Base-by-base conservation (phyloP, 495 filamentous ascomycete species). In the Amorphotheca resinae region DNA sequence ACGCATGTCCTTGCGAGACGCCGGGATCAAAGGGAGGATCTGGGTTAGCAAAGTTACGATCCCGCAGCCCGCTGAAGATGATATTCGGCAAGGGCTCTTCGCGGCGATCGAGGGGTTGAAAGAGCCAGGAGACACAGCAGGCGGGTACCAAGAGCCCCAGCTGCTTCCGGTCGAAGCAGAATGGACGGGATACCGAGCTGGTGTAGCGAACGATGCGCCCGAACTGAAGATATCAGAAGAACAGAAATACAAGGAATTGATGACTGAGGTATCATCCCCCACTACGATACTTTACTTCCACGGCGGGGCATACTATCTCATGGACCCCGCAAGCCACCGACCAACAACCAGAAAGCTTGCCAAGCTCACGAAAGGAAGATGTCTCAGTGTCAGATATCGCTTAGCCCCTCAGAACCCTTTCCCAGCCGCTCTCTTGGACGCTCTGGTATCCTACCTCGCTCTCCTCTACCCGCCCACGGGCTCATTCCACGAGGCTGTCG, bases 351-450 rank as follows among this genome's bases (percentile, higher is more conserved):
- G 64, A 41, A 67, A 58, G 9, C 52, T 77, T 17, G 72, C 72
- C 30, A 69, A 67, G 54, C 31, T 64, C 16, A 67, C 62, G 0
- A 64, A 65, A 33, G 70, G 72, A 59, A 76, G 80, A 15, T 74
- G 75, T 26, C 79, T 89, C 59, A 79, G 74, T 31, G 77, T 93
- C 9, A 77, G 86, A n/a, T 96, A 96, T 59, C 75, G 89, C 15
- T 74, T 96, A 1, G 76, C 87, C 7, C 89, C 89, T 4, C 84
- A 93, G 55, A 61, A 82, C 44, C 73, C 87, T 8, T 94, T 94
- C 59, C 87, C 87, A 6, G 69, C 83, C 0, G 83, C 84, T 3
- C 62, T 96, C 7, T 66, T 95, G 30, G 89, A 96, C 50, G 83
- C 77, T n/a, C 59, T 95, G 3, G 66, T 79, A 14, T 79, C 82